phyloP scores from a whole-genome alignment of 2,329 filamentous ascomycete species.

The Lecanicillium sp. region DNA sequence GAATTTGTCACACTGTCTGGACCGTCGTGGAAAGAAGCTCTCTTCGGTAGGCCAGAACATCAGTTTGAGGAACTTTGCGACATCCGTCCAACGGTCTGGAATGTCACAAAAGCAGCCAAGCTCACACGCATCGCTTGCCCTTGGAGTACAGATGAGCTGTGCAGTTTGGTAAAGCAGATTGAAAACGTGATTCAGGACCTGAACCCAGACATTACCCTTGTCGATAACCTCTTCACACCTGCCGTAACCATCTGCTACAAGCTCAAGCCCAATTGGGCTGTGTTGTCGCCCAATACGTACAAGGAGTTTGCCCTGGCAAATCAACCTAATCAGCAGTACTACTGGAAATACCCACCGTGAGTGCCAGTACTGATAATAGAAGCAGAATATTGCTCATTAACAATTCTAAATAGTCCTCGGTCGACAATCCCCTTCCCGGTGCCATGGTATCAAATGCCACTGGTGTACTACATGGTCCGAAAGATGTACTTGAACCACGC shows the following conservation, averaged over 20 bases:
- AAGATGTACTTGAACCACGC: slow-evolving; percentile 3
- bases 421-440: slow-evolving; percentile 4
- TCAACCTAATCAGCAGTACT: slow-evolving; percentile 3
- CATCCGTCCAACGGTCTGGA: slow-evolving; percentile 6
- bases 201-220: slow-evolving; percentile 6
- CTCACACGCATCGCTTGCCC: slow-evolving; percentile 7
- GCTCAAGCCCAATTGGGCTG: slow-evolving; percentile 6
- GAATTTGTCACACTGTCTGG: slow-evolving; percentile 6
- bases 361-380: background rate
- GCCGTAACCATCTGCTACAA: slow-evolving; percentile 8
- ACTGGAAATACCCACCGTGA: slow-evolving; percentile 9
- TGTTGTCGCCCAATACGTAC: slow-evolving; percentile 9
- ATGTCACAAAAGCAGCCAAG: slow-evolving; percentile 1
- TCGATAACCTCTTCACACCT: slow-evolving; percentile 10
- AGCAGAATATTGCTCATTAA: background rate
- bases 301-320: slow-evolving; percentile 5
- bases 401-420: background rate
- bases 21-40: background rate
- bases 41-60: slow-evolving; percentile 3
- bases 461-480: slow-evolving; percentile 6
- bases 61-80: slow-evolving; percentile 2
- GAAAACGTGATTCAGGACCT: slow-evolving; percentile 4
- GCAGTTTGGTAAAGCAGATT: slow-evolving; percentile 3
- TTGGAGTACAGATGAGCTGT: slow-evolving; percentile 5
- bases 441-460: slow-evolving; percentile 3